A percentile compares a stretch with the other conserved stretches of the same genome.
Evolutionary conservation across 345 rosid species (phyloP).

Genomic region (Salix koriyanagi): DNA sequence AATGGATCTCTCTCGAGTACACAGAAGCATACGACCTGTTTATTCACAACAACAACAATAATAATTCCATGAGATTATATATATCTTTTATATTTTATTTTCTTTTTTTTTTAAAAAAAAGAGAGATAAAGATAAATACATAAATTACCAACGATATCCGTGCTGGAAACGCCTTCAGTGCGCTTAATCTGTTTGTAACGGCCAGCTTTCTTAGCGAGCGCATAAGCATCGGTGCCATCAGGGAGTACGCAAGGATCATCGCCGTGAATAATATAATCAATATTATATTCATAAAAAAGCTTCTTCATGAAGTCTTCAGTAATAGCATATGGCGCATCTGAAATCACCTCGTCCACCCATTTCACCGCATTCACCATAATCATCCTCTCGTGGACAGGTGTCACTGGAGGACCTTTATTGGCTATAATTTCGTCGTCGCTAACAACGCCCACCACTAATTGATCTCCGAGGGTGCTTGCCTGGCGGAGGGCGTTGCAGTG

Average conservation of each 20-base stretch:
- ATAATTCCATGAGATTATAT: too few relatives aligned
- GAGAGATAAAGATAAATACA: not conserved
- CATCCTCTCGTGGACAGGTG: conserved; percentile 65
- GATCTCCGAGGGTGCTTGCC: conserved; percentile 66
- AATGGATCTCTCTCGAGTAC: conserved; percentile 63
- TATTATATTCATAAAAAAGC: conserved; percentile 56
- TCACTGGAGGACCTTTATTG: conserved; percentile 75
- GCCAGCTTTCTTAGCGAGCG: conserved; percentile 70
- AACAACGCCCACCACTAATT: conserved; percentile 69
- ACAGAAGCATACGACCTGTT: conserved; percentile 71
- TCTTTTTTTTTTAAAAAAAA: not conserved
- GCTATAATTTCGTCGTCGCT: conserved; percentile 66
- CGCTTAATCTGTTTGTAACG: conserved; percentile 81
- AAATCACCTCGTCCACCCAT: conserved; percentile 76
- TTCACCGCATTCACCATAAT: conserved; percentile 68
- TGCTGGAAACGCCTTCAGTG: conserved; percentile 79
- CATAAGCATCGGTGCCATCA: conserved; percentile 76
- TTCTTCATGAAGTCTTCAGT: conserved; percentile 71
- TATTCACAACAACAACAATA: conserved; percentile 5
- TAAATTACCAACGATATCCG: conserved; percentile 63
- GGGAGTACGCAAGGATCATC: conserved; percentile 82
- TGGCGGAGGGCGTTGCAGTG: conserved; percentile 80
- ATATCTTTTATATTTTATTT: too few relatives aligned
- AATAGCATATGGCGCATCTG: conserved; percentile 71
- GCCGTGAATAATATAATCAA: conserved; percentile 71